A percentile compares a stretch with the other conserved stretches of the same genome.
phyloP scores from a whole-genome alignment of 2,329 filamentous ascomycete genomes.

The Penicillium corylophilum region DNA sequence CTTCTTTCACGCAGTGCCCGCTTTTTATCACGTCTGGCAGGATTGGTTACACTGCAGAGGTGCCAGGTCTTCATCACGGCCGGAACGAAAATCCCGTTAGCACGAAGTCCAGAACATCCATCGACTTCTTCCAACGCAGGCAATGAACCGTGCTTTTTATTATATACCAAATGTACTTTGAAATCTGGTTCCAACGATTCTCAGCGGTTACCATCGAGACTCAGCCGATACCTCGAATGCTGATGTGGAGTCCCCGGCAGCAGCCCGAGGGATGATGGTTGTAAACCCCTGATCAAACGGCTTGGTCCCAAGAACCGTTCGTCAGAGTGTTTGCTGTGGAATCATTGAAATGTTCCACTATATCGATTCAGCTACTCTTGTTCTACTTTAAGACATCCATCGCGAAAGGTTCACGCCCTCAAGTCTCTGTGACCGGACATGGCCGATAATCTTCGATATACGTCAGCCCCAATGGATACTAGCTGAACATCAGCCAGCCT shows the following conservation, averaged over 20 bases:
- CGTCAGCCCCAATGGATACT: background rate
- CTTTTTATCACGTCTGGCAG: slow-evolving; percentile 8
- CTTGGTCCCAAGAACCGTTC: background rate
- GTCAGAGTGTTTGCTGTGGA: background rate
- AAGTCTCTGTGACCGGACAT: background rate
- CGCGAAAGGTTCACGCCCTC: background rate
- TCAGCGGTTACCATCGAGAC: background rate
- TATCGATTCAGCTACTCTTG: background rate
- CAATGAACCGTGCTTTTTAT: background rate
- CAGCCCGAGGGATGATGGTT: background rate
- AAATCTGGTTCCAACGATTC: background rate
- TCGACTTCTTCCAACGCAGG: background rate
- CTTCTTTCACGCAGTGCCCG: background rate
- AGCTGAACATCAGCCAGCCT: background rate
- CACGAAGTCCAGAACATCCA: background rate
- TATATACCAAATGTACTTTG: background rate
- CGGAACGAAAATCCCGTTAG: slow-evolving; percentile 14
- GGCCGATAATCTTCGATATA: background rate
- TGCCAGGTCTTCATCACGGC: slow-evolving; percentile 8
- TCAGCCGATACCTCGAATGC: background rate
- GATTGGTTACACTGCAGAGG: slow-evolving; percentile 11
- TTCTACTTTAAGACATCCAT: background rate
- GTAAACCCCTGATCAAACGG: background rate
- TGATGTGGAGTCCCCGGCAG: background rate
- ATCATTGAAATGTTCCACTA: background rate